Base-by-base conservation (phyloP, 2,329 filamentous ascomycete species). In the Thelonectria olida region DNA sequence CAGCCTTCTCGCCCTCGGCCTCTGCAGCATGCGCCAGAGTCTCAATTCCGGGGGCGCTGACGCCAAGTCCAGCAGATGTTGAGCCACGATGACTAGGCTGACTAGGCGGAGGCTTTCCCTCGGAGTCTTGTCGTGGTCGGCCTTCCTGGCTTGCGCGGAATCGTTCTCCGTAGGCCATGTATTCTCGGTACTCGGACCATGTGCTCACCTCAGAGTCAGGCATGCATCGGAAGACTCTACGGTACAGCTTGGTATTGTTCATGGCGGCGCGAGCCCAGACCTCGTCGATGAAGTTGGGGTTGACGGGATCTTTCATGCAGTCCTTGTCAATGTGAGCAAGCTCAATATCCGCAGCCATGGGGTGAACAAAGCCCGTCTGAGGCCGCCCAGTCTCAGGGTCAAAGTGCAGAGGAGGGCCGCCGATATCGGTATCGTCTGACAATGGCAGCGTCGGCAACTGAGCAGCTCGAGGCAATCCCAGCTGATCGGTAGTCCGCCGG, bases 191-290 rank as follows among this genome's bases (percentile, higher is more conserved):
- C 65, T 97, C 92, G 67, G 91, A 89, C 96, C 96, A 99, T 42
- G 91, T 95, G 65, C 88, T 90, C 23, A 97, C 96, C 73, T 97
- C 93, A 52, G 90, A 97, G 75, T 99, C 96, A 1, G 96, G 96
- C 92, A 97, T 96, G 77, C 94, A 97, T 47, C 94, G 89, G 81
- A 99, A 99, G 8, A 99, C 95, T 63, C 91, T 88, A 28, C 96
- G 91, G 80, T 92, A 99, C 48, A 99, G 86, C 74, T 93, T 95
- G 3, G 96, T 99, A 75, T 99, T 99, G 81, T 98, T 98, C 65
- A 91, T 89, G 1, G 96, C 96, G 54, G 93, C 89, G 17, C 88
- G 85, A 66, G 90, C 89, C 96, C 96, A 99, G 2, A 92, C 89
- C 64, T 97, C 92, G 45, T 96, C 87, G 74, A 92, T 92, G 78